These are phyloP conservation scores for Penstemon davidsonii DNA, from an alignment of 257 asterid genomes.

Conservation along the genomic window DNA sequence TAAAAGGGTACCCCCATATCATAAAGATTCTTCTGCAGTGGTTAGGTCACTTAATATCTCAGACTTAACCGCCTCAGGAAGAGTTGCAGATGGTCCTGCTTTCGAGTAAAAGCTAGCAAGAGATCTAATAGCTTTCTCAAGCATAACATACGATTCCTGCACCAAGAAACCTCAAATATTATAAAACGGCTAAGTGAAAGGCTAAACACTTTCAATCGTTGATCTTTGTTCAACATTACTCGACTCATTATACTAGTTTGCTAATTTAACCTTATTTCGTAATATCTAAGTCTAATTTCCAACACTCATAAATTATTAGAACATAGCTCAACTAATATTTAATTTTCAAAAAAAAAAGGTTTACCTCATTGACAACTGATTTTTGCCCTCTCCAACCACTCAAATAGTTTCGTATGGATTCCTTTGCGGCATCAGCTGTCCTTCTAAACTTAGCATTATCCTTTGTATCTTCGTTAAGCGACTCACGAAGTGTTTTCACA, in stretches of 20 bases:
- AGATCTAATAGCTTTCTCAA: slow-evolving; percentile 82
- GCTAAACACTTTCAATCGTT: background rate
- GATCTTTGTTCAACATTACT: background rate
- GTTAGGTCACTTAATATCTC: slow-evolving; percentile 59
- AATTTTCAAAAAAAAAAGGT: background rate
- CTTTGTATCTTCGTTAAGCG: slow-evolving; percentile 64
- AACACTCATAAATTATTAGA: too few species aligned
- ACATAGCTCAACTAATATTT: background rate
- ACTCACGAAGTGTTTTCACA: slow-evolving; percentile 80
- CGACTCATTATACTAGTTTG: too few species aligned
- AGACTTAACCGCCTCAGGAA: slow-evolving; percentile 61
- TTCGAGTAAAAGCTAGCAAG: slow-evolving; percentile 80
- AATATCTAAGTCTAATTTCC: background rate
- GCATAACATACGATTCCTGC: slow-evolving; percentile 84
- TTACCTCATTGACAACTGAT: slow-evolving; percentile 69
- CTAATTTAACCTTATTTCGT: background rate
- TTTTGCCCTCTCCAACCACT: slow-evolving; percentile 79
- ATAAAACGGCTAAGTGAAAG: background rate
- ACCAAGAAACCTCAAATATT: slow-evolving; percentile 12
- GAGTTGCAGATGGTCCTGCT: slow-evolving; percentile 87
- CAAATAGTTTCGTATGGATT: slow-evolving; percentile 71
- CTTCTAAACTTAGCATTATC: slow-evolving; percentile 82
- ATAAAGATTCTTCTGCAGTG: slow-evolving; percentile 63
- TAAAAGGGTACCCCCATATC: slow-evolving; percentile 5
- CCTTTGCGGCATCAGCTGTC: slow-evolving; percentile 91